phyloP scores from a whole-genome alignment of 148 eudicot species.

The Silene conica region DNA sequence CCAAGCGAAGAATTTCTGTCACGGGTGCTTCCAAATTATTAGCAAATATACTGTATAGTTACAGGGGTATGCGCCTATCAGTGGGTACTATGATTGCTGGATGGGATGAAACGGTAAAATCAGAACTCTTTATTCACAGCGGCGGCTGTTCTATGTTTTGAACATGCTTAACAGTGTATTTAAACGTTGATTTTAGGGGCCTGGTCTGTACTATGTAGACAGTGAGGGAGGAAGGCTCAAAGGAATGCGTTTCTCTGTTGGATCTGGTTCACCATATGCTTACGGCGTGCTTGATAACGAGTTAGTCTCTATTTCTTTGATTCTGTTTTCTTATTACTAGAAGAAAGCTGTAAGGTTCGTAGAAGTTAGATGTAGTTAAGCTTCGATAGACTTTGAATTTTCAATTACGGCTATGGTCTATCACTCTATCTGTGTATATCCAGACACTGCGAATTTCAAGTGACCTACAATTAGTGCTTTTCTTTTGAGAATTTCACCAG shows the following conservation, averaged over 20 bases:
- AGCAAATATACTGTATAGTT: conserved; percentile 83
- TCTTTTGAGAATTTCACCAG: too few relatives aligned
- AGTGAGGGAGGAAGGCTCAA: conserved; percentile 98
- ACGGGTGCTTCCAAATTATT: conserved; percentile 97
- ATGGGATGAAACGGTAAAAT: conserved; percentile 84
- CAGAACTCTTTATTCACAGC: not conserved
- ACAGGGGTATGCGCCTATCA: conserved; percentile 96
- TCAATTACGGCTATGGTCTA: too few relatives aligned
- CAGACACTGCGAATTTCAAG: too few relatives aligned
- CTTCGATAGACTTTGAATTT: too few relatives aligned
- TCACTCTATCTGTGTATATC: too few relatives aligned
- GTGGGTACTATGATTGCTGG: conserved; percentile 99
- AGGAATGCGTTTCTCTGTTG: conserved; percentile 87
- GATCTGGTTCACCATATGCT: conserved; percentile 99
- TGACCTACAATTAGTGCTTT: too few relatives aligned
- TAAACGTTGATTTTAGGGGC: conserved; percentile 45
- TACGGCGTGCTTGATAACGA: conserved; percentile 92
- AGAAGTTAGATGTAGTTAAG: too few relatives aligned
- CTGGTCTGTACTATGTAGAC: conserved; percentile 94
- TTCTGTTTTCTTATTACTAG: not conserved
- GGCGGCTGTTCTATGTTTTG: not conserved
- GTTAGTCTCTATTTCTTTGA: conserved; percentile 29
- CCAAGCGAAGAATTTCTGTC: conserved; percentile 90
- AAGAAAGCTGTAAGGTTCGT: not conserved
- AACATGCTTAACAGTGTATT: not conserved